Conservation (phyloP, 495 filamentous ascomycete species). For the Penicillium cinerascens region DNA sequence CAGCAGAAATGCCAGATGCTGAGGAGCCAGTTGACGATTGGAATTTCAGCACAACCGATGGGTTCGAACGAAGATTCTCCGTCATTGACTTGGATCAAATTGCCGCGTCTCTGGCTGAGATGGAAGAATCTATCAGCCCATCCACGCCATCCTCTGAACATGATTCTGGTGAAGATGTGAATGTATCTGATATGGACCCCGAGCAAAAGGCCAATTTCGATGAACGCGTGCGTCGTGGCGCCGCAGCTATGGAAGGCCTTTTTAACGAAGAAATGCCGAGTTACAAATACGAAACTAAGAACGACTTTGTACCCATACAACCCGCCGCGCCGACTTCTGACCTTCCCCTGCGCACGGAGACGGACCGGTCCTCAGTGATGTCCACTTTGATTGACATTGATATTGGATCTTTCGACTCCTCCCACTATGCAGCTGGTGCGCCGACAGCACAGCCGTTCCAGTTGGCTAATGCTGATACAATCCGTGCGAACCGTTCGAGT, state of each 20-base stretch:
- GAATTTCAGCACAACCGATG: slow-evolving; percentile 88
- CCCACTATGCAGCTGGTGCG: slow-evolving; percentile 46
- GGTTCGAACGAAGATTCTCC: slow-evolving; percentile 64
- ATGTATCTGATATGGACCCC: slow-evolving; percentile 29
- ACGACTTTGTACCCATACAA: slow-evolving; percentile 43
- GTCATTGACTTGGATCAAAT: slow-evolving; percentile 47
- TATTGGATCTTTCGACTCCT: slow-evolving; percentile 45
- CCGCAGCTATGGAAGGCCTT: slow-evolving; percentile 45
- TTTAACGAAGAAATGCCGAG: slow-evolving; percentile 46
- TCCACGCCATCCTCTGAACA: slow-evolving; percentile 20
- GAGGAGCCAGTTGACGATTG: slow-evolving; percentile 63
- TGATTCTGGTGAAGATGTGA: slow-evolving; percentile 22
- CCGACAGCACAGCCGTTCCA: slow-evolving; percentile 44
- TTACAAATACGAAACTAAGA: slow-evolving; percentile 48
- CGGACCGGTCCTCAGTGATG: slow-evolving; percentile 47
- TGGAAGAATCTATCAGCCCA: slow-evolving; percentile 33
- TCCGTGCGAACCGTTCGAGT: slow-evolving; percentile 47
- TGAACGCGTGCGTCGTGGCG: slow-evolving; percentile 47
- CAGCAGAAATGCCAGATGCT: slow-evolving; percentile 46
- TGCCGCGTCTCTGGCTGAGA: slow-evolving; percentile 39
- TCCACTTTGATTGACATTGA: slow-evolving; percentile 49
- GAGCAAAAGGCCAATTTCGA: slow-evolving; percentile 46
- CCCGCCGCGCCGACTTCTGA: slow-evolving; percentile 36
- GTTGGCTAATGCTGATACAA: slow-evolving; percentile 48
- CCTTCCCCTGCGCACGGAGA: slow-evolving; percentile 47